These are phyloP conservation scores for Cyclostephanos tholiformis DNA, from an alignment of 108 stramenopile species.

Conservation along the genomic window DNA sequence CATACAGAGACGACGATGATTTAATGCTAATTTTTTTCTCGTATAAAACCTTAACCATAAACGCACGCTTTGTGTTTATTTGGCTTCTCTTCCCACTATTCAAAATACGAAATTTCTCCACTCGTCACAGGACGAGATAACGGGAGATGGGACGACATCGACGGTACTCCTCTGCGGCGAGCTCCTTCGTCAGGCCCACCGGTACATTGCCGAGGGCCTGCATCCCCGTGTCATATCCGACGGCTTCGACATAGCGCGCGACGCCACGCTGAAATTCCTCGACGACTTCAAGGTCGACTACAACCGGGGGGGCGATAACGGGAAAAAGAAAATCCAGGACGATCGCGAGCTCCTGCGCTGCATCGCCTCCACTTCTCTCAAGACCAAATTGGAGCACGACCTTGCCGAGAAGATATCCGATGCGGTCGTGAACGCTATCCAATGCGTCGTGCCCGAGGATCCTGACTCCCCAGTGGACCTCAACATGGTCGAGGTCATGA, in stretches of 20 bases:
- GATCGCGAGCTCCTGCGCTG: slow-evolving; percentile 88
- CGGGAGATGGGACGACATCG: slow-evolving; percentile 98
- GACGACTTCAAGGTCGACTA: slow-evolving; percentile 73
- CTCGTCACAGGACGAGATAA: slow-evolving; percentile 73
- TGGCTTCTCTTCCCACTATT: not conserved
- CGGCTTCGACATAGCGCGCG: slow-evolving; percentile 94
- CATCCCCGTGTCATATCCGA: slow-evolving; percentile 98
- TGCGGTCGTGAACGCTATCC: slow-evolving; percentile 93
- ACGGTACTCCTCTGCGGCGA: slow-evolving; percentile 96
- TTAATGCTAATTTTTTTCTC: too few relatives aligned
- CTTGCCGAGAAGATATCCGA: slow-evolving; percentile 79
- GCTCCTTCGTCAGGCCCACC: slow-evolving; percentile 95
- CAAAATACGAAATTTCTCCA: not conserved
- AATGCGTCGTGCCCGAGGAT: slow-evolving; percentile 67
- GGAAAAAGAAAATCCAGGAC: slow-evolving; percentile 41
- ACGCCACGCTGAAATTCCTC: slow-evolving; percentile 83
- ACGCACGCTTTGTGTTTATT: not conserved
- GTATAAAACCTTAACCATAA: not conserved
- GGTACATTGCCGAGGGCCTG: slow-evolving; percentile 92
- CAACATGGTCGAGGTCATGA: slow-evolving; percentile 98
- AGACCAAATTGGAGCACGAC: slow-evolving; percentile 94
- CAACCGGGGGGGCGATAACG: slow-evolving; percentile 44
- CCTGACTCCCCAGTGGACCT: slow-evolving; percentile 81
- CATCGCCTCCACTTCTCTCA: slow-evolving; percentile 91
- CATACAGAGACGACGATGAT: not conserved